Conservation (phyloP, 2,329 filamentous ascomycete species). For the Penicillium hesseltinei region DNA sequence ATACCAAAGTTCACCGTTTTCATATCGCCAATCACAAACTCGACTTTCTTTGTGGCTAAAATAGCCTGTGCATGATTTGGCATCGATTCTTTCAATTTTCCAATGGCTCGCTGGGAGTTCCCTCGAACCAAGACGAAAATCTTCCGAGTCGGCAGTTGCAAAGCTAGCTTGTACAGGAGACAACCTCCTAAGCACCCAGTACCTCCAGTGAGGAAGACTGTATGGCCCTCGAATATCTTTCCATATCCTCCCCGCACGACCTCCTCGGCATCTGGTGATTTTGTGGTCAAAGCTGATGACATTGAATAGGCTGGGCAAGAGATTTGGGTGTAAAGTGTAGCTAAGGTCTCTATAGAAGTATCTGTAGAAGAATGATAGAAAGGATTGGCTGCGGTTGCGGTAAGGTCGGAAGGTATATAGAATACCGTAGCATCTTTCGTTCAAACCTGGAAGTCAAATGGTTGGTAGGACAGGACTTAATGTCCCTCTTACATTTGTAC, state of each 20-base stretch:
- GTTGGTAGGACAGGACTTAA: slow-evolving; percentile 3
- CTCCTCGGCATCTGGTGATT: slow-evolving; percentile 15
- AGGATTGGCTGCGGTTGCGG: not conserved
- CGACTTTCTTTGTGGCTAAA: slow-evolving; percentile 25
- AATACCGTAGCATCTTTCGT: not conserved
- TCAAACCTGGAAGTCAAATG: not conserved
- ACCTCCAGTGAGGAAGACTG: slow-evolving; percentile 31
- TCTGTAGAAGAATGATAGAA: not conserved
- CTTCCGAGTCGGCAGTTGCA: slow-evolving; percentile 33
- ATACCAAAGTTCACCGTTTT: slow-evolving; percentile 28
- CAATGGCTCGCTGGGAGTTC: slow-evolving; percentile 23
- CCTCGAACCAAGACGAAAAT: slow-evolving; percentile 32
- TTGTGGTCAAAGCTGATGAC: slow-evolving; percentile 6
- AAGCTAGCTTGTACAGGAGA: slow-evolving; percentile 34
- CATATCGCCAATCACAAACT: slow-evolving; percentile 33
- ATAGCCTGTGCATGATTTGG: slow-evolving; percentile 29
- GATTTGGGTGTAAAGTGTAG: not conserved
- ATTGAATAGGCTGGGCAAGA: not conserved
- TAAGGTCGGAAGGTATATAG: slow-evolving; percentile 6
- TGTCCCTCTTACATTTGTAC: slow-evolving; percentile 7
- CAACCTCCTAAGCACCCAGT: slow-evolving; percentile 35
- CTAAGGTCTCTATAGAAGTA: not conserved
- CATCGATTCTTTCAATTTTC: slow-evolving; percentile 32
- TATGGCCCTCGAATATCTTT: slow-evolving; percentile 26
- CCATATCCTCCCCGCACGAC: slow-evolving; percentile 28